These are phyloP conservation scores for Neurospora hispaniola DNA, from an alignment of 495 filamentous ascomycete genomes.

Conservation along the genomic window DNA sequence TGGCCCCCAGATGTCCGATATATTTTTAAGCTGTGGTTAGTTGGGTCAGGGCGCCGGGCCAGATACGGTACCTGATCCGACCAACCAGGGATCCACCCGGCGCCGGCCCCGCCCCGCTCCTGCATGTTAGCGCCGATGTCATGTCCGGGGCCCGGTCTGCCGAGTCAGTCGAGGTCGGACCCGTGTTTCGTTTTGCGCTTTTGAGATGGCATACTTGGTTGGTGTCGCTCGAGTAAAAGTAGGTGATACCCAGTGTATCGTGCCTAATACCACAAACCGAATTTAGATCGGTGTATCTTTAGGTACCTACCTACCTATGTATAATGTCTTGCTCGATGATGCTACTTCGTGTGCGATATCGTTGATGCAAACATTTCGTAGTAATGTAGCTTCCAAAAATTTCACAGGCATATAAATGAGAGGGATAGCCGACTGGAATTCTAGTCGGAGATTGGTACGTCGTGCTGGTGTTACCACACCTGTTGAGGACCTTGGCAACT, in stretches of 20 bases:
- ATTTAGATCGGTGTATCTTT: not conserved
- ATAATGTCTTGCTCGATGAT: too few species aligned
- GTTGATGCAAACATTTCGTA: not conserved
- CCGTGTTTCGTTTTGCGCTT: not conserved
- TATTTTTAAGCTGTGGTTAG: not conserved
- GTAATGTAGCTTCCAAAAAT: too few species aligned
- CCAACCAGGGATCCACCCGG: not conserved
- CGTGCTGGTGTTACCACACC: not conserved
- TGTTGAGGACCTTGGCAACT: not conserved
- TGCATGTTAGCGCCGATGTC: not conserved
- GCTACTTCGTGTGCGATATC: not conserved
- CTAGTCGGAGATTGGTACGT: not conserved
- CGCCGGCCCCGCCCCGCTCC: not conserved
- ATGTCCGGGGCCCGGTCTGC: not conserved
- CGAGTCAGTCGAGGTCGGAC: not conserved
- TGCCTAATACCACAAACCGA: not conserved
- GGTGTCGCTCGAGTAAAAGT: not conserved
- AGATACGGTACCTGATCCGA: not conserved
- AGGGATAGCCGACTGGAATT: not conserved
- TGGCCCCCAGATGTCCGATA: not conserved
- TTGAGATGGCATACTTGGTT: not conserved
- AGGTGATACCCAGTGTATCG: not conserved
- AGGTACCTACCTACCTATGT: not conserved
- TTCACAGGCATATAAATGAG: not conserved
- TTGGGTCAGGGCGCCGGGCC: not conserved